Conservation (phyloP, 768 basidiomycete species). For the Zangia roseola region DNA sequence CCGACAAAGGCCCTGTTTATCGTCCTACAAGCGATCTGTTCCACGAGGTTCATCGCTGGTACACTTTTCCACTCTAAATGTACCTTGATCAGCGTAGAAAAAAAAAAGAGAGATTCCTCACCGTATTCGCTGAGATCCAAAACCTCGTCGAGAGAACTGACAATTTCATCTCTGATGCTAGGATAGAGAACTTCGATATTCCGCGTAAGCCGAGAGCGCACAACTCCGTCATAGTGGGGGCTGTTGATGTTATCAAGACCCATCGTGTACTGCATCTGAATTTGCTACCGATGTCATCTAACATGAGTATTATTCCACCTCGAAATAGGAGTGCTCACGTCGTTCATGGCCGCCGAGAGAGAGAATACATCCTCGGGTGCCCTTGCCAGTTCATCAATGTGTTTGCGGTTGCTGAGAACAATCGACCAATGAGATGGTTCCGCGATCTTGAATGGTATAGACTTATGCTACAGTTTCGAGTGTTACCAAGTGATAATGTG, state of each 20-base stretch:
- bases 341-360: slow-evolving; percentile 24
- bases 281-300: slow-evolving; percentile 20
- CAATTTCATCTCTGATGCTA: slow-evolving; percentile 44
- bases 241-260: slow-evolving; percentile 29
- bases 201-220: slow-evolving; percentile 34
- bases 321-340: slow-evolving; percentile 33
- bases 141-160: slow-evolving; percentile 36
- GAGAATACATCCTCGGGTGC: slow-evolving; percentile 40
- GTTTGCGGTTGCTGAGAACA: slow-evolving; percentile 28
- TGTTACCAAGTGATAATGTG: too few relatives aligned
- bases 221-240: slow-evolving; percentile 29
- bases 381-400: slow-evolving; percentile 40
- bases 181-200: slow-evolving; percentile 39
- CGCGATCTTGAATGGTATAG: too few relatives aligned
- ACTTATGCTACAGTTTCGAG: too few relatives aligned
- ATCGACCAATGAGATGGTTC: slow-evolving; percentile 34
- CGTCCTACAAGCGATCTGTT: slow-evolving; percentile 37
- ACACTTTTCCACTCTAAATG: slow-evolving; percentile 39
- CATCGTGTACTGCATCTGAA: slow-evolving; percentile 38
- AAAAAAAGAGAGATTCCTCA: neutral
- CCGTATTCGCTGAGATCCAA: slow-evolving; percentile 24
- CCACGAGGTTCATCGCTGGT: slow-evolving; percentile 21
- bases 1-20: slow-evolving; percentile 39
- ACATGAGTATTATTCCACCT: neutral
- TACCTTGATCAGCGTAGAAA: too few relatives aligned